Evolutionary conservation across 495 filamentous ascomycete species (phyloP).

Genomic region (Penicillium salamii): DNA sequence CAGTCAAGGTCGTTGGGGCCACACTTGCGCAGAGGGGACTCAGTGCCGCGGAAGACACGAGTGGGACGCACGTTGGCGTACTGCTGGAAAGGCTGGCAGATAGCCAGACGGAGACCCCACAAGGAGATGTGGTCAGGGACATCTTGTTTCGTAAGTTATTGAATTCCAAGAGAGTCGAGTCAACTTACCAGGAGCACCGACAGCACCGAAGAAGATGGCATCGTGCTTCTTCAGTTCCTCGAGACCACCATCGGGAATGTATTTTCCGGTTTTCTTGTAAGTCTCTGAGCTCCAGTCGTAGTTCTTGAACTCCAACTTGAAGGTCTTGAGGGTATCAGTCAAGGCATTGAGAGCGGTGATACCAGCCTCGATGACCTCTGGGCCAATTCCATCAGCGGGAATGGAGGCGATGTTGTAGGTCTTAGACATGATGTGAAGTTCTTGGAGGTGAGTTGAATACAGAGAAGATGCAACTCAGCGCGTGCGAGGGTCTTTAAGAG

Average conservation of each 20-base stretch:
- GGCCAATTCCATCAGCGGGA: slow-evolving; percentile 54
- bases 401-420: slow-evolving; percentile 50
- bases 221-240: slow-evolving; percentile 50
- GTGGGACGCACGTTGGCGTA: slow-evolving; percentile 58
- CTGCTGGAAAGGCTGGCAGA: slow-evolving; percentile 54
- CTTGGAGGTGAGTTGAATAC: neutral
- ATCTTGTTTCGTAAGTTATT: slow-evolving; percentile 32
- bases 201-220: slow-evolving; percentile 56
- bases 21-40: slow-evolving; percentile 48
- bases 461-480: slow-evolving; percentile 7
- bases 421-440: slow-evolving; percentile 21
- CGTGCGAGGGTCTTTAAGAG: slow-evolving; percentile 12
- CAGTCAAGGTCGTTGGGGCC: slow-evolving; percentile 45
- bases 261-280: slow-evolving; percentile 51
- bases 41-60: slow-evolving; percentile 45
- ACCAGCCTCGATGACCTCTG: slow-evolving; percentile 51
- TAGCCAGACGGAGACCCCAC: slow-evolving; percentile 52
- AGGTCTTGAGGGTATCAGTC: slow-evolving; percentile 41
- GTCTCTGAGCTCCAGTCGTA: slow-evolving; percentile 53
- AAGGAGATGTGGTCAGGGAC: slow-evolving; percentile 58
- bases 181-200: slow-evolving; percentile 49
- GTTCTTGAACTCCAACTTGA: slow-evolving; percentile 47
- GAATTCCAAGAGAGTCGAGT: neutral
- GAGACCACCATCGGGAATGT: slow-evolving; percentile 53
- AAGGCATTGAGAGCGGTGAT: slow-evolving; percentile 45